Conservation (phyloP, 129 eudicot genomes). For the Flaveria ramosissima region DNA sequence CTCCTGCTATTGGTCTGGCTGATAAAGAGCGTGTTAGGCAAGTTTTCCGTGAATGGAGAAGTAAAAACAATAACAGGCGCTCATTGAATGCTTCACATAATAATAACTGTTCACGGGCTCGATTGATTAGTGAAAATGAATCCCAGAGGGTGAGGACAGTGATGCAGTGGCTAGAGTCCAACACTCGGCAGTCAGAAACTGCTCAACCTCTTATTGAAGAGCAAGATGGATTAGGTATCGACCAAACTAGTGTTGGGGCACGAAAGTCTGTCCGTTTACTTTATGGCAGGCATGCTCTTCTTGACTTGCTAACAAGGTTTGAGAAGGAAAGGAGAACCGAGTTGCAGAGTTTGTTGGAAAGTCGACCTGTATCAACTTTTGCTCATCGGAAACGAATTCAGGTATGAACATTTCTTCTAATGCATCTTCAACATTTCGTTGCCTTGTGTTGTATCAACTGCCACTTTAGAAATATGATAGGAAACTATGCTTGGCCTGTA, state of each 20-base stretch:
- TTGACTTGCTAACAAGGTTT: constrained; percentile 62
- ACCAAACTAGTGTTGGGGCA: constrained; percentile 37
- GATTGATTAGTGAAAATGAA: constrained; percentile 52
- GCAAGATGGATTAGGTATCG: constrained; percentile 44
- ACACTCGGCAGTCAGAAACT: constrained; percentile 46
- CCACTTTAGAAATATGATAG: neutral
- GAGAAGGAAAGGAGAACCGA: constrained; percentile 65
- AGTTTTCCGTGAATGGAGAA: constrained; percentile 82
- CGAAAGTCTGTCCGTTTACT: constrained; percentile 51
- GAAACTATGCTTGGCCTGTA: neutral
- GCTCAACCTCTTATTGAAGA: constrained; percentile 43
- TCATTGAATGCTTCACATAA: constrained; percentile 29
- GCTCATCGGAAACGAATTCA: constrained; percentile 87
- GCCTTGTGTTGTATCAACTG: neutral
- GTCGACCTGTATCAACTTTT: constrained; percentile 65
- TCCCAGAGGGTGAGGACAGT: constrained; percentile 65
- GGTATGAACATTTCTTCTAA: constrained; percentile 42
- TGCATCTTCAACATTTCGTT: neutral
- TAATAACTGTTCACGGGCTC: constrained; percentile 44
- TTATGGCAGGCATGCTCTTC: constrained; percentile 83
- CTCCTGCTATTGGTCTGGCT: constrained; percentile 54
- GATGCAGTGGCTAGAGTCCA: constrained; percentile 65
- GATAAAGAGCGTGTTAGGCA: constrained; percentile 77
- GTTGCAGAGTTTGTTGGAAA: constrained; percentile 51
- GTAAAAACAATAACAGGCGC: constrained; percentile 36